Percentiles rank a stretch among this genome's conserved stretches.
phyloP scores from a whole-genome alignment of 805 yeast genomes.

The Babjeviella inositovora region DNA sequence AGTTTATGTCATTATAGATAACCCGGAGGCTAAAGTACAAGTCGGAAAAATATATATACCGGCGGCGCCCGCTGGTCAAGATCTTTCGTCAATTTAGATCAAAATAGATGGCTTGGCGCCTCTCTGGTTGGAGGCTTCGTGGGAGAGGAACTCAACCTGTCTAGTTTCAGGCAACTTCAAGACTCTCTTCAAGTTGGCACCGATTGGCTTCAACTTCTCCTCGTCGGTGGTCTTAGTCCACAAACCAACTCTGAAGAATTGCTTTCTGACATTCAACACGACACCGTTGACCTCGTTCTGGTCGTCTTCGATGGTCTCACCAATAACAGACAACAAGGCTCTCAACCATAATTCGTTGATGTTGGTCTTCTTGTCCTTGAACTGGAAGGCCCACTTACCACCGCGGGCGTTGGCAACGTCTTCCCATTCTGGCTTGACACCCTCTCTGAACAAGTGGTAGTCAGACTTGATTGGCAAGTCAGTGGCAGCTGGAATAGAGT shows the following conservation, averaged over 20 bases:
- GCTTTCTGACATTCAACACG: slow-evolving; percentile 76
- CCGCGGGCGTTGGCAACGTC: slow-evolving; percentile 77
- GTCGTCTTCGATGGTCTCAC: slow-evolving; percentile 83
- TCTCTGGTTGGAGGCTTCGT: slow-evolving; percentile 42
- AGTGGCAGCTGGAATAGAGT: slow-evolving; percentile 81
- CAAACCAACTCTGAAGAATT: slow-evolving; percentile 69
- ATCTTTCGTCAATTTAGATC: too few relatives aligned
- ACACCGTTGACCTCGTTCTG: slow-evolving; percentile 85
- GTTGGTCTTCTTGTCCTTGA: slow-evolving; percentile 42
- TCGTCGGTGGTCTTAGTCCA: slow-evolving; percentile 79
- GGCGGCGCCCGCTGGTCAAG: too few relatives aligned
- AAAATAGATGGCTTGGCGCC: too few relatives aligned
- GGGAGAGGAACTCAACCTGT: slow-evolving; percentile 66
- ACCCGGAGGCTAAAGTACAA: too few relatives aligned
- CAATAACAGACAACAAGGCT: slow-evolving; percentile 77
- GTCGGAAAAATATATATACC: too few relatives aligned
- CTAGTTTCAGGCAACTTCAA: slow-evolving; percentile 62
- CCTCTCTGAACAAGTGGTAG: slow-evolving; percentile 88
- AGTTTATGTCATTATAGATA: too few relatives aligned
- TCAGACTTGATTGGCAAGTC: slow-evolving; percentile 88
- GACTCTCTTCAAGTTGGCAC: slow-evolving; percentile 76
- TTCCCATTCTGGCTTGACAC: slow-evolving; percentile 98
- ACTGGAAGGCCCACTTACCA: slow-evolving; percentile 85
- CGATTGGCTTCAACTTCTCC: slow-evolving; percentile 52
- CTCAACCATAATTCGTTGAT: slow-evolving; percentile 89